Base-by-base conservation (phyloP, 2,329 filamentous ascomycete species). In the Pleurostoma richardsiae region DNA sequence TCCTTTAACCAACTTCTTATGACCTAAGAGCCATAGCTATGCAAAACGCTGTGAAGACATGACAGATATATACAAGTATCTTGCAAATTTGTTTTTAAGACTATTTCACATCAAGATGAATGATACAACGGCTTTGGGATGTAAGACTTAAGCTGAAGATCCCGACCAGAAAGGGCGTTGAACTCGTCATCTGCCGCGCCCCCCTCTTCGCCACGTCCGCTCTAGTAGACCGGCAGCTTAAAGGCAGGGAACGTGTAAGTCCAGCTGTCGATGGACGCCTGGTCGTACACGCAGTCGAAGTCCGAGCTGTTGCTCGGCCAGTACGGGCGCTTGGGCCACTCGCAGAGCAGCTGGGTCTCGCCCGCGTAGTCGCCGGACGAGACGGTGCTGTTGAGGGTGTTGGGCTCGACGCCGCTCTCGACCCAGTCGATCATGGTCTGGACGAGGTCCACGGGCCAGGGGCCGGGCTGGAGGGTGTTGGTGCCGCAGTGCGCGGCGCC, bases 401-500 rank as follows among this genome's bases (percentile, higher is more conserved):
- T 61, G 2, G 76, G 75, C 42, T 63, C 66, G 3, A 64, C 57
- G 3, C 68, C 71, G 10, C 72, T 68, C 62, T 79, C 74, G 2
- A 75, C 74, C 75, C 74, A 79, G 46, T 74, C 62, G 42, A 79
- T 56, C n/a, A 58, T 26, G 8, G 45, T 51, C 41, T 43, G 45
- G 30, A 58, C 41, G 30, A 51, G 47, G n/a, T 45, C 48, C 30
- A 48, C 44, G 8, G 56, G 55, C 38, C 48, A 80, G 73, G 52
- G 76, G 61, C 69, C 68, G 0, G 70, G 64, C 56, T 72, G 64
- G 8, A 66, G 56, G 3, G 55, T 30, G 53, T 71, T 75, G n/a
- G 62, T 54, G 0, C 57, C 56, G 52, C 74, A 80, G 61, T 79
- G 75, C 0, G 65, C 69, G 3, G 69, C 76, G 29, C 77, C 76